Evolutionary conservation across 257 asterid species (phyloP), one percentile per base, ranked within the genome.

Genomic region (Striga asiatica): DNA sequence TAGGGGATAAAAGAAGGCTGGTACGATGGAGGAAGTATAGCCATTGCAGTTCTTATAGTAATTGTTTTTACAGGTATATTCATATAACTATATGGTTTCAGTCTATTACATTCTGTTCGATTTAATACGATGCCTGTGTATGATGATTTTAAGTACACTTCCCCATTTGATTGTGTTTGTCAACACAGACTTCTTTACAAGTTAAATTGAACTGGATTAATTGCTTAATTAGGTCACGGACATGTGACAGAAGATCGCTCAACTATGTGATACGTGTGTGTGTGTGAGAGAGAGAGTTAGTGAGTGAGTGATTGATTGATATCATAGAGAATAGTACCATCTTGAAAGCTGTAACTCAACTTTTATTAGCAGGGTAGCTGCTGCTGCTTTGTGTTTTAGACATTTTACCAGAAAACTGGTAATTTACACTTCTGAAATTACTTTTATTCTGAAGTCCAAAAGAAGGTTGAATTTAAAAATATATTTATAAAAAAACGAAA

Each of bases 1-100:
- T 58, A 89, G 98, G 98, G 98, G 60, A 76, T 84, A 50, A 78
- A 78, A 80, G 91, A 86, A 72, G 98, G 98, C 63, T 89, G 98
- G 98, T 89, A 89, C 68, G 98, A 89, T 75, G 98, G 98, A 66
- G 98, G 98, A 69, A 89, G 96, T 76, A 89, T 89, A 66, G 84
- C 86, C 18, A 43, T 89, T 65, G 98, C 98, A 13, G 96, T 89
- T 64, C 54, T 89, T 54, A 76, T 89, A 43, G 96, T 89, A 60
- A 86, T 86, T 35, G 60, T 76, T 22, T 84, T 89, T 58, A 89
- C 98, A 71, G 86, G 98, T 89, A 83, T 28, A 56, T 9, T 38
- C 19, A 23, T 38, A 10, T 5, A 6, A 7, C 38, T 38, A 39
- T 60, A 54, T 51, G 34, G 48, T 56, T 20, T 56, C n/a, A 29